A percentile compares a stretch with the other conserved stretches of the same genome.
These are phyloP conservation scores for Claviceps sp. DNA, from an alignment of 2,329 filamentous ascomycete genomes.

Conservation along the genomic window DNA sequence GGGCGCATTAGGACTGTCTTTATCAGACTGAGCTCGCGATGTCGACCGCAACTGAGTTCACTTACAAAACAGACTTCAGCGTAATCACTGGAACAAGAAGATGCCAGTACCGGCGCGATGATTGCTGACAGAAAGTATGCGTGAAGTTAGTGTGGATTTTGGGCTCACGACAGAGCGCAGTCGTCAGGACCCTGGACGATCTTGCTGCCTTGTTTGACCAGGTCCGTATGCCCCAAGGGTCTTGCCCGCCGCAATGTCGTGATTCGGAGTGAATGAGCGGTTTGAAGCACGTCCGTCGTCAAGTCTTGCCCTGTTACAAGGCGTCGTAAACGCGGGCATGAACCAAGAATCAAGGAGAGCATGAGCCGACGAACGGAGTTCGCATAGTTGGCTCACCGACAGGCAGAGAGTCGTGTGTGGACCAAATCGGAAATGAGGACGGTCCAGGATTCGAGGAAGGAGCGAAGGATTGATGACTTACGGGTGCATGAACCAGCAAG, in stretches of 20 bases:
- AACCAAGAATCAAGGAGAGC: neutral
- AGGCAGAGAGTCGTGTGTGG: neutral
- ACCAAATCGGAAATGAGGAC: neutral
- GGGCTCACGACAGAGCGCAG: neutral
- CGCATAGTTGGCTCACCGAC: neutral
- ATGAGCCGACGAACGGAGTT: neutral
- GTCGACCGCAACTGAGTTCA: neutral
- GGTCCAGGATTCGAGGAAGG: neutral
- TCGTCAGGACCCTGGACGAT: neutral
- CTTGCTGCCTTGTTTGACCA: neutral
- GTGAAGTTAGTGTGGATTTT: neutral
- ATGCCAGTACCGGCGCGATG: neutral
- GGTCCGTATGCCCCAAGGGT: neutral
- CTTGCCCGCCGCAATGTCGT: neutral
- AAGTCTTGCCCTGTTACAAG: neutral
- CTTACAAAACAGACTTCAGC: neutral
- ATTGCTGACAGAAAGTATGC: neutral
- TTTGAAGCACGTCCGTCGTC: neutral
- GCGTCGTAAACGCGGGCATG: neutral
- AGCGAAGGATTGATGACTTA: conserved; percentile 1
- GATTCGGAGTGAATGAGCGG: neutral
- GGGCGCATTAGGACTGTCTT: neutral
- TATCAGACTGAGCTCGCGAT: neutral
- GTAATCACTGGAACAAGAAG: neutral
- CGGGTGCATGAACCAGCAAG: neutral